These are phyloP conservation scores for Aspergillus asperescens DNA, from an alignment of 495 filamentous ascomycete genomes.

Conservation along the genomic window DNA sequence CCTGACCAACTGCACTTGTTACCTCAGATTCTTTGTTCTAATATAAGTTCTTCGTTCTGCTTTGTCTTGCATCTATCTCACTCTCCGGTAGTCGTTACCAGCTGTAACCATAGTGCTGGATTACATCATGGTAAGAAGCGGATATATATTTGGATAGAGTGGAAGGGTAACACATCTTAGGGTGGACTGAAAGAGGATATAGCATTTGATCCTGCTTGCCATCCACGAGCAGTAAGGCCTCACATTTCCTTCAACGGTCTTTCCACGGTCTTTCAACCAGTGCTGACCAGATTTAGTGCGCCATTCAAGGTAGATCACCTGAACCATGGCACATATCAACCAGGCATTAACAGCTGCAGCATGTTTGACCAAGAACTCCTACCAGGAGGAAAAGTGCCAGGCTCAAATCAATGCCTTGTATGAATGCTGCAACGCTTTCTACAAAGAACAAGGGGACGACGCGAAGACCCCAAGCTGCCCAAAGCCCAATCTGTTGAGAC, in stretches of 20 bases:
- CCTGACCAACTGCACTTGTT: not conserved
- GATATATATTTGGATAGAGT: not conserved
- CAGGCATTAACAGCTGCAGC: conserved; percentile 43
- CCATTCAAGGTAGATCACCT: conserved; percentile 69
- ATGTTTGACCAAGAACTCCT: conserved; percentile 80
- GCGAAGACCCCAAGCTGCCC: conserved; percentile 80
- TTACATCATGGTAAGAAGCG: conserved; percentile 45
- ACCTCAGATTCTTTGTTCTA: not conserved
- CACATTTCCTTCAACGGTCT: conserved; percentile 19
- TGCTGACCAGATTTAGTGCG: conserved; percentile 53
- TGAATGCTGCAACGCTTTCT: conserved; percentile 89
- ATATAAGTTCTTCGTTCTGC: not conserved
- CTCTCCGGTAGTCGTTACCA: not conserved
- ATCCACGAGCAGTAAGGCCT: conserved; percentile 72
- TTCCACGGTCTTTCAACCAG: not conserved
- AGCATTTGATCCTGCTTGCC: conserved; percentile 72
- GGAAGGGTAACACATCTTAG: conserved; percentile 21
- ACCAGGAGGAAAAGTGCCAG: conserved; percentile 79
- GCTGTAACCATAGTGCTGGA: not conserved
- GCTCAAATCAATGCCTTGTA: conserved; percentile 84
- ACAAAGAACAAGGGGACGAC: conserved; percentile 69
- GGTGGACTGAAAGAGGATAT: conserved; percentile 63
- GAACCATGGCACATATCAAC: not conserved
- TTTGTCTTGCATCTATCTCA: not conserved
- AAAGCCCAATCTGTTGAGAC: conserved; percentile 65